Conservation (phyloP, 495 filamentous ascomycete species). For the Staphylotrichum tortipilum region DNA sequence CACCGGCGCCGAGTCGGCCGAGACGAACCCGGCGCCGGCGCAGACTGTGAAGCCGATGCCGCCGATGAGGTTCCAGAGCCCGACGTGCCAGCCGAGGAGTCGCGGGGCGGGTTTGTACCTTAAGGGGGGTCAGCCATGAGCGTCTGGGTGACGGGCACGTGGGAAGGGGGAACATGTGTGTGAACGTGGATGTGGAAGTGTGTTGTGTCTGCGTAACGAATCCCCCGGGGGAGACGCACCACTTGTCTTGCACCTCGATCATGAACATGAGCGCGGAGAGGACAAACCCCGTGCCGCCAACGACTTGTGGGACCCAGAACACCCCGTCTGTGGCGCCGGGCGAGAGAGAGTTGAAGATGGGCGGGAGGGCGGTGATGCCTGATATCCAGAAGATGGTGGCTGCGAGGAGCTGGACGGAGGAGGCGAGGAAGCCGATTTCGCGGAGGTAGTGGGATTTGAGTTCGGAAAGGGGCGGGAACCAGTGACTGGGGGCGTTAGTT, state of each 20-base stretch:
- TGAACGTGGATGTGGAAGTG: not conserved
- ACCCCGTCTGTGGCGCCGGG: constrained; percentile 37
- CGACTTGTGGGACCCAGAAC: constrained; percentile 61
- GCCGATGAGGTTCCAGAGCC: constrained; percentile 39
- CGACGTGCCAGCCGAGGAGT: constrained; percentile 49
- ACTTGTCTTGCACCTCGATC: constrained; percentile 59
- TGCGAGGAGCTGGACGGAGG: constrained; percentile 49
- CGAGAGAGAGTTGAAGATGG: constrained; percentile 40
- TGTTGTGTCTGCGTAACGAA: not conserved
- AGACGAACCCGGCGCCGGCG: constrained; percentile 50
- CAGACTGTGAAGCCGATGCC: constrained; percentile 57
- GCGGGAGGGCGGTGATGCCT: constrained; percentile 56
- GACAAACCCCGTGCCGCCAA: constrained; percentile 59
- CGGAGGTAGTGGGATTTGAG: constrained; percentile 54
- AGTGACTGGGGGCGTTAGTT: too few species aligned
- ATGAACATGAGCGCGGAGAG: constrained; percentile 53
- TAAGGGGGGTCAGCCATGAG: not conserved
- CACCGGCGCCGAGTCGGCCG: constrained; percentile 32
- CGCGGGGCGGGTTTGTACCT: constrained; percentile 45
- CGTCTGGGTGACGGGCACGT: too few species aligned
- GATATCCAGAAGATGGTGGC: constrained; percentile 63
- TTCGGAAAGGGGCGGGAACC: too few species aligned
- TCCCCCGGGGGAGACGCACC: constrained; percentile 24
- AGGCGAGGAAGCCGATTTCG: constrained; percentile 63
- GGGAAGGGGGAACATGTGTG: too few species aligned